A percentile compares a stretch with the other conserved stretches of the same genome.
These are phyloP conservation scores for Potentilla sterilis DNA, from an alignment of 306 rosid species.

Conservation along the genomic window DNA sequence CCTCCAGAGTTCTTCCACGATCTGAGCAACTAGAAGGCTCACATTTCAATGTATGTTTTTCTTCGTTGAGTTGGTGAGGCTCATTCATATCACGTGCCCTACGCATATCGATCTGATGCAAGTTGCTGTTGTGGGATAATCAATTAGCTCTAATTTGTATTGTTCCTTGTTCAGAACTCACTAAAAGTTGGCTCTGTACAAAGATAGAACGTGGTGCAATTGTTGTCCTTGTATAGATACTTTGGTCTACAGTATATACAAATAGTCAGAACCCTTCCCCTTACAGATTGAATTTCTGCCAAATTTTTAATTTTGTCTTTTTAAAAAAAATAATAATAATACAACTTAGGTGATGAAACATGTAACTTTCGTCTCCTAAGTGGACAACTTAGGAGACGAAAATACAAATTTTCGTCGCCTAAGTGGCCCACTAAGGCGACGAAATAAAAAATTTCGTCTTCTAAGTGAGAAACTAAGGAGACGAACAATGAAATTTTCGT, in stretches of 20 bases:
- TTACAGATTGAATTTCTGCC: no score
- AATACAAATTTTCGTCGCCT: no score
- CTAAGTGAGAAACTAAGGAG: no score
- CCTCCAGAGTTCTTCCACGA: constrained; percentile 48
- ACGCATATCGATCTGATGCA: neutral
- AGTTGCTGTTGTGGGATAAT: neutral
- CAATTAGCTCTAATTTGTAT: neutral
- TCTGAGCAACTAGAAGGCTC: constrained; percentile 25
- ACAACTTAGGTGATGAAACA: no score
- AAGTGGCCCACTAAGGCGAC: no score
- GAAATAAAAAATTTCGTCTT: no score
- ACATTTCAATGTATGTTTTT: neutral
- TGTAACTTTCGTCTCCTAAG: no score
- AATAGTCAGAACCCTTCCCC: neutral
- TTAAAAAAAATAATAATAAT: no score
- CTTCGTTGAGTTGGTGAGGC: constrained; percentile 16
- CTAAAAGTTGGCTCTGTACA: neutral
- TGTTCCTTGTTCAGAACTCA: neutral
- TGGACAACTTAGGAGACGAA: no score
- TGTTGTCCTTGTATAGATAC: neutral
- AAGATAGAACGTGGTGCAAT: neutral
- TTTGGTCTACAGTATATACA: neutral
- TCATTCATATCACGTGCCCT: neutral
- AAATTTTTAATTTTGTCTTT: no score
- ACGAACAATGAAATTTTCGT: no score